These are phyloP conservation scores for Neurospora sp. DNA, from an alignment of 495 filamentous ascomycete species.

Conservation along the genomic window DNA sequence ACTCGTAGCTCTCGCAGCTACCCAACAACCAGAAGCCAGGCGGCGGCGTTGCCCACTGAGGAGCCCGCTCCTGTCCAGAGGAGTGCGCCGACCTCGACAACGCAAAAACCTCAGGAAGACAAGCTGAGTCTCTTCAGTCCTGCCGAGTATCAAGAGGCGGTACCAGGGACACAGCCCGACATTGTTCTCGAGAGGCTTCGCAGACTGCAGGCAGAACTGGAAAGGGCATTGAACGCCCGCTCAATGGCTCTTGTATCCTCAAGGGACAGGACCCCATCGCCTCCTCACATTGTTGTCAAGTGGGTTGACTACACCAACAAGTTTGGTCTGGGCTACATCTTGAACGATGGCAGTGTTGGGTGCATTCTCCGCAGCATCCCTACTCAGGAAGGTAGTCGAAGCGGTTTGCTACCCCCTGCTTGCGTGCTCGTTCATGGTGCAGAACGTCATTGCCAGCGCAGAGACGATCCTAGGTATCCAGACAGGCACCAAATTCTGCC, in stretches of 20 bases:
- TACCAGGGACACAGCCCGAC: conserved; percentile 43
- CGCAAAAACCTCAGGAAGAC: conserved; percentile 15
- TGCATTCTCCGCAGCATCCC: conserved; percentile 59
- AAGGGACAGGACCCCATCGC: conserved; percentile 28
- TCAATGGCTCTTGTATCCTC: conserved; percentile 39
- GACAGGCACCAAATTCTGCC: conserved; percentile 59
- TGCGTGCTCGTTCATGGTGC: conserved; percentile 60
- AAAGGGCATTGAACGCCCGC: conserved; percentile 45
- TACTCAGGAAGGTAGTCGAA: conserved; percentile 34
- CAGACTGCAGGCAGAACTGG: conserved; percentile 41
- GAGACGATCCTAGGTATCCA: conserved; percentile 42
- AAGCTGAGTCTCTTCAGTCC: conserved; percentile 38
- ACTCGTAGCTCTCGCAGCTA: conserved; percentile 22
- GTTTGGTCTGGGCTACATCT: conserved; percentile 76
- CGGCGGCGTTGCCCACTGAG: not conserved
- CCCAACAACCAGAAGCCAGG: conserved; percentile 12
- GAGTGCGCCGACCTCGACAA: not conserved
- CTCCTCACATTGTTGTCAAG: conserved; percentile 60
- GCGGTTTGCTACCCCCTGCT: conserved; percentile 48
- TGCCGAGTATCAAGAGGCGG: conserved; percentile 35
- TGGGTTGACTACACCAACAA: conserved; percentile 96
- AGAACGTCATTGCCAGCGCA: conserved; percentile 47
- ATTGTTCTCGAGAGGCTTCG: conserved; percentile 39
- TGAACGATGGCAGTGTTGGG: conserved; percentile 75
- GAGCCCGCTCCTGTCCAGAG: conserved; percentile 3